A percentile compares a stretch with the other conserved stretches of the same genome.
Conservation (phyloP, 163 green algal genomes). For the Coccomyxa subellipsoidea region DNA sequence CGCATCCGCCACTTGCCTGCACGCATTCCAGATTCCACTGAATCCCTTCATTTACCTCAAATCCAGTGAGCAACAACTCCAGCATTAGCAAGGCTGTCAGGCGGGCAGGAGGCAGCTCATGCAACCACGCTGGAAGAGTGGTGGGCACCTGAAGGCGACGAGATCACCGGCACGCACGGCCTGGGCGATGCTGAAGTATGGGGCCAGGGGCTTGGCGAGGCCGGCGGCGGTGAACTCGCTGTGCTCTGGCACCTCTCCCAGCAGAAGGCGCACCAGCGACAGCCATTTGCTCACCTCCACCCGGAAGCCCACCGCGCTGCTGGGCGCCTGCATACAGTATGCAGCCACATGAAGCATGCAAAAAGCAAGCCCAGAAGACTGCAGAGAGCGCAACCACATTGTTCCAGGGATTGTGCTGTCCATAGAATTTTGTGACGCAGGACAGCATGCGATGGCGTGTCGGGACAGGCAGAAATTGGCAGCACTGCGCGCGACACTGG, state of each 20-base stretch:
- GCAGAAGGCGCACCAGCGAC: conserved; percentile 82
- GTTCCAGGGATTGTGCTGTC: no score
- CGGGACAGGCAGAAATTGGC: neutral
- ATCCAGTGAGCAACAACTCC: no score
- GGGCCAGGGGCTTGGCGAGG: conserved; percentile 62
- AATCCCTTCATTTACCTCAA: no score
- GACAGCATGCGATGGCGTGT: no score
- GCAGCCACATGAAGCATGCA: neutral
- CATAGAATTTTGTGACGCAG: no score
- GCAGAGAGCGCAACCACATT: no score
- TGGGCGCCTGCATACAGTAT: conserved; percentile 56
- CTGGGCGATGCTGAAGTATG: conserved; percentile 91
- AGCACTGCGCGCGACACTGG: neutral
- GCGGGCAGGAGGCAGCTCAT: no score
- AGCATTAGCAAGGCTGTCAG: neutral
- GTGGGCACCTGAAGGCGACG: conserved; percentile 62
- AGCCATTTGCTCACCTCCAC: conserved; percentile 88
- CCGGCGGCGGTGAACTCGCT: conserved; percentile 75
- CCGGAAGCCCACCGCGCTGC: conserved; percentile 81
- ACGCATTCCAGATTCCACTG: neutral
- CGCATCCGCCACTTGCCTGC: conserved; percentile 36
- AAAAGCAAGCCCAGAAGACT: no score
- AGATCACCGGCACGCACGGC: conserved; percentile 89
- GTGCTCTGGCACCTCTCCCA: conserved; percentile 94
- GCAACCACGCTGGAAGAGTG: no score